phyloP scores from a whole-genome alignment of 345 rosid species.

The Gossypium mustelinum region DNA sequence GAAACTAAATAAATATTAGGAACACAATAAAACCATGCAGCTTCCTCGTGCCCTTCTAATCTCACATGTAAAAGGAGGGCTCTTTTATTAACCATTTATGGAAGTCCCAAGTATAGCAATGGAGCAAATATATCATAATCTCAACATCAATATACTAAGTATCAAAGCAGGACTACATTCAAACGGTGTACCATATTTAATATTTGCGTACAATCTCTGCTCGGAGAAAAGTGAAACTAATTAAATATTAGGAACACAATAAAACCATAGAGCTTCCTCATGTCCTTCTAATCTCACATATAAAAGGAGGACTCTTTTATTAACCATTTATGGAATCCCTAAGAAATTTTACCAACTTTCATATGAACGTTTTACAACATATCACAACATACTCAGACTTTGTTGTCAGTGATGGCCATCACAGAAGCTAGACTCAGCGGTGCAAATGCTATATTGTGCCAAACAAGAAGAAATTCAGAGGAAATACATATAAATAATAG shows the following conservation, averaged over 20 bases:
- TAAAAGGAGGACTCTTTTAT: neutral
- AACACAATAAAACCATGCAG: neutral
- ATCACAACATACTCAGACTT: neutral
- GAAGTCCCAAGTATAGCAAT: neutral
- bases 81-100: neutral
- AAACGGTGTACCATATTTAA: neutral
- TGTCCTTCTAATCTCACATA: slow-evolving; percentile 2
- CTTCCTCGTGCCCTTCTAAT: neutral
- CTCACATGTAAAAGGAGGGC: neutral
- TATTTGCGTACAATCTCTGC: neutral
- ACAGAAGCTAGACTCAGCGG: neutral
- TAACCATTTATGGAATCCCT: neutral
- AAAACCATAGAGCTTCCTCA: neutral
- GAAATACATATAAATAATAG: neutral
- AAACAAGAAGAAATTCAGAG: neutral
- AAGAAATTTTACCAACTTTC: neutral
- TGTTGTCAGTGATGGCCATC: neutral
- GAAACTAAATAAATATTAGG: neutral
- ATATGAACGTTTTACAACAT: neutral
- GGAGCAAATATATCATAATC: neutral
- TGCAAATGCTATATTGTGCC: neutral
- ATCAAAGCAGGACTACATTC: neutral
- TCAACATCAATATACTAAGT: neutral
- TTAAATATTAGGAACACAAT: neutral
- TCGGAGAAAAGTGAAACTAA: neutral